phyloP scores from a whole-genome alignment of 345 rosid species.

The Sonneratia alba region DNA sequence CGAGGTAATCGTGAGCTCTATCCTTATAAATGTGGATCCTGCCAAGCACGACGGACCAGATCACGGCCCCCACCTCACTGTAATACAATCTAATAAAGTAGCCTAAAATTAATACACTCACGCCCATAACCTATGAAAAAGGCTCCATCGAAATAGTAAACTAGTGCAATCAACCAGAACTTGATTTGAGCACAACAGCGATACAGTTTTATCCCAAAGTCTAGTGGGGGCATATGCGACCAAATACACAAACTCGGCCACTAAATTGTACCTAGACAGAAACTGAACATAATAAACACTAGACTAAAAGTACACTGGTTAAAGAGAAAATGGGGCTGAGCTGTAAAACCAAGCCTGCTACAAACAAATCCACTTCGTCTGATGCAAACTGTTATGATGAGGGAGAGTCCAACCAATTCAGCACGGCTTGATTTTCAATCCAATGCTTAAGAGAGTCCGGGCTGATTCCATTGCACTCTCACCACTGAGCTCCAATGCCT shows the following conservation, averaged over 20 bases:
- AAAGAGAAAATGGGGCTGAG: neutral
- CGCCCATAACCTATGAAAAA: too few relatives aligned
- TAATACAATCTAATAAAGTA: too few relatives aligned
- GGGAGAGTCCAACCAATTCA: conserved; percentile 15
- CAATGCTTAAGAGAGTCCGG: conserved; percentile 84
- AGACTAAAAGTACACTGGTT: neutral
- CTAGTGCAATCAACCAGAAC: neutral
- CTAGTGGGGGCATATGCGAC: neutral
- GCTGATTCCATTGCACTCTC: conserved; percentile 90
- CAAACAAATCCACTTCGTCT: neutral
- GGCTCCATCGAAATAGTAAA: neutral
- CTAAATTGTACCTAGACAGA: neutral
- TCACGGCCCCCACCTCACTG: too few relatives aligned
- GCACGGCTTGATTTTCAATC: conserved; percentile 86
- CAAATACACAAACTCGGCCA: neutral
- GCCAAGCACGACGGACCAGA: too few relatives aligned
- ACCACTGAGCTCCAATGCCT: conserved; percentile 56
- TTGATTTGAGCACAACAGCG: neutral
- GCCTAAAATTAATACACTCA: too few relatives aligned
- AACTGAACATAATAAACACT: neutral
- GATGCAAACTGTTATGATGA: neutral
- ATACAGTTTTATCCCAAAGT: neutral
- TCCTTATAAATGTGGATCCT: too few relatives aligned
- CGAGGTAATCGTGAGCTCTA: too few relatives aligned
- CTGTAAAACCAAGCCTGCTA: neutral